These are phyloP conservation scores for Mucor lusitanicus DNA, from an alignment of 371 early-diverging fungal species.

Conservation along the genomic window DNA sequence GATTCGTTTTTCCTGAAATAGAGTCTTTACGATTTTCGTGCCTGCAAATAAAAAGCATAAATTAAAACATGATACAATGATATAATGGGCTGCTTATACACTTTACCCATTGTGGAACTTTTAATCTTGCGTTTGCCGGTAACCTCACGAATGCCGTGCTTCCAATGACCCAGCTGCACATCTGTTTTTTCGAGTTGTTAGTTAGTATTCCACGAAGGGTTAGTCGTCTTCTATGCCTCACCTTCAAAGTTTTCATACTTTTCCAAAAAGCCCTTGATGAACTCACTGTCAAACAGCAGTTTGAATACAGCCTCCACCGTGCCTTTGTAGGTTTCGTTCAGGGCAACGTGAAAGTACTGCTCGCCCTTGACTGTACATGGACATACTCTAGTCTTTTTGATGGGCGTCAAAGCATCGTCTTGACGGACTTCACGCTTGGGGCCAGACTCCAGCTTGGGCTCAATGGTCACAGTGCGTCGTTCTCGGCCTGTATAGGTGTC, in stretches of 20 bases:
- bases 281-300: slow-evolving; percentile 38
- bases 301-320: slow-evolving; percentile 42
- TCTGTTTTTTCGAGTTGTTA: slow-evolving; percentile 18
- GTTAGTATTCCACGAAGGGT: neutral
- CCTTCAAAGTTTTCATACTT: slow-evolving; percentile 37
- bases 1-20: slow-evolving; percentile 53
- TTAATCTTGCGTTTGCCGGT: slow-evolving; percentile 25
- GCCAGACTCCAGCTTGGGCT: neutral
- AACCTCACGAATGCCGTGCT: slow-evolving; percentile 19
- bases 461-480: neutral
- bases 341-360: slow-evolving; percentile 40
- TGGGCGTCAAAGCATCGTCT: neutral
- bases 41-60: slow-evolving; percentile 33
- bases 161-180: slow-evolving; percentile 34
- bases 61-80: neutral
- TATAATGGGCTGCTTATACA: neutral
- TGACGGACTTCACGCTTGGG: neutral
- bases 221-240: no score
- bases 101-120: slow-evolving; percentile 21
- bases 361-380: slow-evolving; percentile 44
- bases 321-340: slow-evolving; percentile 47
- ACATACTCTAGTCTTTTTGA: slow-evolving; percentile 29
- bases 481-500: slow-evolving; percentile 10
- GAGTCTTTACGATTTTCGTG: slow-evolving; percentile 64
- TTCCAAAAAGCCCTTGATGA: slow-evolving; percentile 27